Conservation (phyloP, 2,329 filamentous ascomycete genomes). For the Pezicula rhizophila region DNA sequence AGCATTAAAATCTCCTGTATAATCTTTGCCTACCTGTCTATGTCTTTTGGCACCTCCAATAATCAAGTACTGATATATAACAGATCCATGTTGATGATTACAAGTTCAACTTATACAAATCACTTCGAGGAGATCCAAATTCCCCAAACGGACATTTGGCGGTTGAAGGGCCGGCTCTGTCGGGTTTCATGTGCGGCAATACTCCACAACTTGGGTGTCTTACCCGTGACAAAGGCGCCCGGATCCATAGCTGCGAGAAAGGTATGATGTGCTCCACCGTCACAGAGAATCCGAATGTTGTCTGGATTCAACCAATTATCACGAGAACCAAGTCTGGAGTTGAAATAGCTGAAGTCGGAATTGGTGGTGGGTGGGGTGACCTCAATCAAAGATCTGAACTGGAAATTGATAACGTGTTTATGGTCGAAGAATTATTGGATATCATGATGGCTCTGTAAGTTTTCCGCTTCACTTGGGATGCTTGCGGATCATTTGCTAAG, state of each 20-base stretch:
- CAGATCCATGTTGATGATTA: constrained; percentile 80
- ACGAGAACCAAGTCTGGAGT: constrained; percentile 52
- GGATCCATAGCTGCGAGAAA: constrained; percentile 82
- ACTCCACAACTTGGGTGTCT: constrained; percentile 63
- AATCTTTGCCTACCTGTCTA: background rate
- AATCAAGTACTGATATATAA: constrained; percentile 5
- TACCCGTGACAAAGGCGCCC: constrained; percentile 53
- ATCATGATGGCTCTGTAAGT: constrained; percentile 35
- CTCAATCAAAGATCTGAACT: constrained; percentile 63
- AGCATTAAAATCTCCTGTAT: constrained; percentile 57
- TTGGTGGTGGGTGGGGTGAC: constrained; percentile 75
- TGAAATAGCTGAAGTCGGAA: constrained; percentile 66
- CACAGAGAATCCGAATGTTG: constrained; percentile 43
- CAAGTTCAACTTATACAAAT: constrained; percentile 65
- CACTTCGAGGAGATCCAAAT: constrained; percentile 44
- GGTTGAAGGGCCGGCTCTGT: constrained; percentile 60
- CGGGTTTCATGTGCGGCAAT: constrained; percentile 73
- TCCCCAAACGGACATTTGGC: constrained; percentile 37
- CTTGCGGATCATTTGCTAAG: background rate
- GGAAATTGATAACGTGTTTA: constrained; percentile 43
- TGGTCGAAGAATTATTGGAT: constrained; percentile 44
- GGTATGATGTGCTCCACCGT: constrained; percentile 53
- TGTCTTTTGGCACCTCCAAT: constrained; percentile 6
- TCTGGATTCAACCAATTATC: constrained; percentile 76
- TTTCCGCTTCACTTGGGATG: constrained; percentile 11